phyloP scores from a whole-genome alignment of 2,329 filamentous ascomycete genomes.

The Fusarium keratoplasticum region DNA sequence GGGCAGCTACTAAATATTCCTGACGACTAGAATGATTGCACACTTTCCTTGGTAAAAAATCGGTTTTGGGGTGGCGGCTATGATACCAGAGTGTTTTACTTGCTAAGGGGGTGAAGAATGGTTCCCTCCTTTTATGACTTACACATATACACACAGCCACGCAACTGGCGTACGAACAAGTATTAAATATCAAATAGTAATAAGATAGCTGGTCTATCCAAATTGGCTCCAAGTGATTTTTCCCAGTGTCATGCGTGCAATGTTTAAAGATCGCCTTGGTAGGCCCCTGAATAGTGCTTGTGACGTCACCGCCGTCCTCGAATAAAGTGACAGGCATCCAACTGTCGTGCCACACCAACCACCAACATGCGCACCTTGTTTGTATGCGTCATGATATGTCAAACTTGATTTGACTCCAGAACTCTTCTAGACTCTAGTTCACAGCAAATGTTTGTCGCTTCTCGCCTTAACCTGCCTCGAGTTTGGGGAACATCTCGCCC shows the following conservation, averaged over 20 bases:
- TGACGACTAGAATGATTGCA: constrained; percentile 26
- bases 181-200: constrained; percentile 27
- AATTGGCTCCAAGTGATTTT: background rate
- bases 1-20: constrained; percentile 41
- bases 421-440: background rate
- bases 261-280: background rate
- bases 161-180: constrained; percentile 10
- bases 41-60: constrained; percentile 11
- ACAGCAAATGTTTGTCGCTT: constrained; percentile 14
- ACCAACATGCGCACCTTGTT: background rate
- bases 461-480: constrained; percentile 19
- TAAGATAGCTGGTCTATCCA: constrained; percentile 37
- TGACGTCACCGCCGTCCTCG: constrained; percentile 18
- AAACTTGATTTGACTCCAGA: background rate
- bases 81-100: constrained; percentile 36
- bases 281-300: background rate
- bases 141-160: background rate
- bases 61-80: constrained; percentile 11
- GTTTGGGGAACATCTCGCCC: constrained; percentile 23
- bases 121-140: background rate
- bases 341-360: background rate
- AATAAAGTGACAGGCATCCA: background rate
- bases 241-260: background rate
- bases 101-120: constrained; percentile 14
- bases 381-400: background rate